phyloP scores from a whole-genome alignment of 2,329 filamentous ascomycete species.

The Bisporella sp. region DNA sequence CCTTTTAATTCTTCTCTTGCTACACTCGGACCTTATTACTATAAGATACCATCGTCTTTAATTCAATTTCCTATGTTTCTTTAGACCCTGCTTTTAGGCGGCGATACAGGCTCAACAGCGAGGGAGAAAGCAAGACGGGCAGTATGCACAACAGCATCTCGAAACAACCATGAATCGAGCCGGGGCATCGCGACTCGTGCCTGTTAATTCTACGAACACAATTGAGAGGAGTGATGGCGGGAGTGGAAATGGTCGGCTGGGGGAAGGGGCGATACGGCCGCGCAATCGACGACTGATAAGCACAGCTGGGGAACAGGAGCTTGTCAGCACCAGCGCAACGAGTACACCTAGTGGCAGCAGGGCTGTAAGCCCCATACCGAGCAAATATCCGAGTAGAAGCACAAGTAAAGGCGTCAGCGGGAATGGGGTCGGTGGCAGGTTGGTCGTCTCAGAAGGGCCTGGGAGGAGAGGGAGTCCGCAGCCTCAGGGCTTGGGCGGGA shows the following conservation, averaged over 20 bases:
- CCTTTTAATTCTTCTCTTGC: too few relatives aligned
- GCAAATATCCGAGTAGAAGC: conserved; percentile 28
- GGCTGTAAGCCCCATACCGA: conserved; percentile 42
- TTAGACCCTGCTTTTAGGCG: too few relatives aligned
- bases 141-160: too few relatives aligned
- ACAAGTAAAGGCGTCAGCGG: conserved; percentile 2
- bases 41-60: too few relatives aligned
- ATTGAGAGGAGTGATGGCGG: too few relatives aligned
- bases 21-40: too few relatives aligned
- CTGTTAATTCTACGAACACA: too few relatives aligned
- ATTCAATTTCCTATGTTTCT: too few relatives aligned
- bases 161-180: not conserved
- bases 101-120: too few relatives aligned
- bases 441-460: not conserved
- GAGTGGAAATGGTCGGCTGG: too few relatives aligned
- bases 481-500: conserved; percentile 6
- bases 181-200: not conserved
- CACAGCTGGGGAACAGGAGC: conserved; percentile 23
- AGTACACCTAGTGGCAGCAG: conserved; percentile 35
- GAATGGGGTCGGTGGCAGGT: conserved; percentile 1
- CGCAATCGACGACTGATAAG: conserved; percentile 23
- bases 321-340: conserved; percentile 20
- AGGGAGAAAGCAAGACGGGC: too few relatives aligned
- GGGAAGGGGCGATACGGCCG: conserved; percentile 18
- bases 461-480: conserved; percentile 2